A percentile compares a stretch with the other conserved stretches of the same genome.
These are phyloP conservation scores for Parsonsia alboflavescens DNA, from an alignment of 257 asterid genomes.

Conservation along the genomic window DNA sequence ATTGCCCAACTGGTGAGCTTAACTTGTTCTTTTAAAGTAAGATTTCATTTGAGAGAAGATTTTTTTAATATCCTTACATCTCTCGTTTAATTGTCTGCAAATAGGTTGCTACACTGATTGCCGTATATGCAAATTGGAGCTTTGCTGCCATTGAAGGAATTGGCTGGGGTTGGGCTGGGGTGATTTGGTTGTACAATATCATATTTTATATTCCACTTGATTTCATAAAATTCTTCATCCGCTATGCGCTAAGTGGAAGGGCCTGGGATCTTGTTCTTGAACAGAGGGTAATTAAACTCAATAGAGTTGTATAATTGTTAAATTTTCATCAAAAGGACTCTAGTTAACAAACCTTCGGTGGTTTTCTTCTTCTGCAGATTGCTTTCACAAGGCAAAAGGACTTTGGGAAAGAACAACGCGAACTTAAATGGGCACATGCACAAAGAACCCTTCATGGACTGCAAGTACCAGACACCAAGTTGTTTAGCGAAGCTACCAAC, in stretches of 20 bases:
- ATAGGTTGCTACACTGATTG: conserved; percentile 91
- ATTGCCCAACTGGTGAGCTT: conserved; percentile 74
- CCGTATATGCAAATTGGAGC: conserved; percentile 91
- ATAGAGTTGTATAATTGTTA: neutral
- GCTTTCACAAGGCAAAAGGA: conserved; percentile 96
- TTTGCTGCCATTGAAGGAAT: conserved; percentile 97
- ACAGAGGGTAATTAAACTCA: conserved; percentile 64
- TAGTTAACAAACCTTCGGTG: neutral
- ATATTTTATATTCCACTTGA: conserved; percentile 82
- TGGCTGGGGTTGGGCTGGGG: conserved; percentile 99
- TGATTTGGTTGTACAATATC: conserved; percentile 87
- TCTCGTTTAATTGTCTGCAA: neutral
- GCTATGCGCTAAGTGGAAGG: conserved; percentile 84
- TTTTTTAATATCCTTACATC: neutral
- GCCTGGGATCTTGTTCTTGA: conserved; percentile 99
- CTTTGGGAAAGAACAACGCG: conserved; percentile 95
- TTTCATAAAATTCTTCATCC: conserved; percentile 66
- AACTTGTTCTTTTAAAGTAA: neutral
- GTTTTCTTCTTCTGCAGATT: conserved; percentile 41
- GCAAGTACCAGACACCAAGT: conserved; percentile 86
- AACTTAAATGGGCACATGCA: conserved; percentile 95
- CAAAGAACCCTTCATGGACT: conserved; percentile 95
- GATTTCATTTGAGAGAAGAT: neutral
- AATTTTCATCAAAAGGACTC: neutral
- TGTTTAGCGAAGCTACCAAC: conserved; percentile 65